These are phyloP conservation scores for Thelonectria olida DNA, from an alignment of 2,329 filamentous ascomycete genomes.

Conservation along the genomic window DNA sequence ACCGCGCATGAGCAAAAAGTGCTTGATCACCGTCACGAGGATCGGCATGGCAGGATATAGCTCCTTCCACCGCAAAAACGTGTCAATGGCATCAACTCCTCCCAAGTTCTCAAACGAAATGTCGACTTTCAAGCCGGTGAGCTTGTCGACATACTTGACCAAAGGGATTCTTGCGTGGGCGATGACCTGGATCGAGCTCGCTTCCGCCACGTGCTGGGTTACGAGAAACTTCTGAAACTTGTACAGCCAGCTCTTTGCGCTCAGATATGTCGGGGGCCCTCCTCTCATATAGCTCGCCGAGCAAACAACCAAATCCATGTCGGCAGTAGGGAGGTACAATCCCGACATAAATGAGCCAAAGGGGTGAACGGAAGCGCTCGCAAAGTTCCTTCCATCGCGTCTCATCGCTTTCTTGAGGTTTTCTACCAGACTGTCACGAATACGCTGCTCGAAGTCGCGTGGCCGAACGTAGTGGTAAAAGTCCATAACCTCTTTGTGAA, in stretches of 20 bases:
- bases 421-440: slow-evolving; percentile 77
- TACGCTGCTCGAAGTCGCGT: slow-evolving; percentile 76
- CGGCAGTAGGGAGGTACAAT: slow-evolving; percentile 75
- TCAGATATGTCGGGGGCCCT: slow-evolving; percentile 57
- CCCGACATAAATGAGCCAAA: slow-evolving; percentile 97
- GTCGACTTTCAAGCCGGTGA: slow-evolving; percentile 86
- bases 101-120: slow-evolving; percentile 94
- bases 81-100: slow-evolving; percentile 81
- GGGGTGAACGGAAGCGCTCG: slow-evolving; percentile 70
- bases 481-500: slow-evolving; percentile 90
- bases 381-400: slow-evolving; percentile 57
- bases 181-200: slow-evolving; percentile 73
- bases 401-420: slow-evolving; percentile 71
- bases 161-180: slow-evolving; percentile 84
- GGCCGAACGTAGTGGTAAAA: slow-evolving; percentile 90
- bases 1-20: slow-evolving; percentile 87
- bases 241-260: slow-evolving; percentile 65
- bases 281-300: slow-evolving; percentile 65
- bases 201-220: slow-evolving; percentile 63
- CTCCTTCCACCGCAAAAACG: slow-evolving; percentile 81
- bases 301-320: slow-evolving; percentile 92
- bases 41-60: slow-evolving; percentile 86
- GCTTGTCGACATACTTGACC: slow-evolving; percentile 85
- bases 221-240: slow-evolving; percentile 70
- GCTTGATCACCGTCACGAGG: slow-evolving; percentile 89